Evolutionary conservation across 306 rosid species (phyloP), one percentile per base, ranked within the genome.

Genomic region (Begonia loranthoides): DNA sequence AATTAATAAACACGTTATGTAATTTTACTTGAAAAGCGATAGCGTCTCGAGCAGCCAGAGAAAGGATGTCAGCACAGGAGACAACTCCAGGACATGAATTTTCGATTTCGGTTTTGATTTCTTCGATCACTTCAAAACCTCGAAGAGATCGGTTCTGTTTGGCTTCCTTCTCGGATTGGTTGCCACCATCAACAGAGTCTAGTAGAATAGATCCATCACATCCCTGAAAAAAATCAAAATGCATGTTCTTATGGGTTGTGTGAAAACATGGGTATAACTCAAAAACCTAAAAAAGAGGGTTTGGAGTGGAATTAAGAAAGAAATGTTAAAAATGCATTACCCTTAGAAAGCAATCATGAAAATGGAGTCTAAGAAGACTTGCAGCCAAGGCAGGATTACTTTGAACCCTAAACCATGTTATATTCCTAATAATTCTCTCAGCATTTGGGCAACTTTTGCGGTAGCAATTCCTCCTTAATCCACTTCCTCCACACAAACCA

Each of bases 261-360:
- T 1, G 6, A 17, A 17, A 10, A 12, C 12, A 49, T 4, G 2
- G 13, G 16, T 4, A 19, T 41, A 51, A 17, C 3, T 12, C 0
- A 9, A n/a, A 12, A 60, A 28, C 4, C 5, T n/a, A n/a, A n/a
- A 28, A 28, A 28, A 28, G 6, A 28, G 5, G 34, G 34, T 28
- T 6, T 1, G 34, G 4, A 4, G 5, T 6, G 6, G 34, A 28
- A 28, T 3, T 59, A 12, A 6, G 16, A 21, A 10, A 19, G 46
- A 22, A 16, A 15, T 9, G 4, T 12, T 10, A 0, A 19, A 1
- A 8, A 45, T 15, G 15, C 7, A 41, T 9, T 60, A 75, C 81
- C 71, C 63, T 46, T 13, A 75, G 77, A 22, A 75, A 71, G 15
- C 77, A 75, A 22, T 75, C 81, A 41, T 71, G 81, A 50, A 56